phyloP scores from a whole-genome alignment of 306 rosid genomes.

The Morella rubra region DNA sequence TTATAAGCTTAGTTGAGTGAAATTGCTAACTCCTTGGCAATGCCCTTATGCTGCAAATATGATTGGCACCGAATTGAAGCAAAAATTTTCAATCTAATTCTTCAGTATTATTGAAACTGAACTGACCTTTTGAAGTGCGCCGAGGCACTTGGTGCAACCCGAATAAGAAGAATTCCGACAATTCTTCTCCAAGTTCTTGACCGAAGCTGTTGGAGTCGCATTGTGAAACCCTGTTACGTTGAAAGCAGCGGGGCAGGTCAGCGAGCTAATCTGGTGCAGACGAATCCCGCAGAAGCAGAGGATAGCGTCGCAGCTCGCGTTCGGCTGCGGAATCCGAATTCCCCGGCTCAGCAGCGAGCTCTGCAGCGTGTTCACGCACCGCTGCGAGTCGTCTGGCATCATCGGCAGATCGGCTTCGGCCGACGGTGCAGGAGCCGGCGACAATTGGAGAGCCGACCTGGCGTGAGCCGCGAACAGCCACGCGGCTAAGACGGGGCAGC shows the following conservation, averaged over 20 bases:
- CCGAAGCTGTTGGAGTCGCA: slow-evolving; percentile 81
- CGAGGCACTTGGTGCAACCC: slow-evolving; percentile 88
- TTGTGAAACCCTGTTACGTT: slow-evolving; percentile 55
- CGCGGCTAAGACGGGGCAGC: slow-evolving; percentile 95
- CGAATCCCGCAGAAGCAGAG: slow-evolving; percentile 92
- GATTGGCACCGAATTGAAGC: too few relatives aligned
- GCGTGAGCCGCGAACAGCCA: slow-evolving; percentile 99
- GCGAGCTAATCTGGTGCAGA: slow-evolving; percentile 80
- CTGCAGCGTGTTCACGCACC: slow-evolving; percentile 87
- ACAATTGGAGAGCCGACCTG: slow-evolving; percentile 61
- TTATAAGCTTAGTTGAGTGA: too few relatives aligned
- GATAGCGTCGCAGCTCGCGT: slow-evolving; percentile 84
- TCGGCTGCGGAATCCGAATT: slow-evolving; percentile 82
- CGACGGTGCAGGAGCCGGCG: slow-evolving; percentile 34
- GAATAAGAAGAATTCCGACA: slow-evolving; percentile 82
- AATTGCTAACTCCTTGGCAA: too few relatives aligned
- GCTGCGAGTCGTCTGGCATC: slow-evolving; percentile 98
- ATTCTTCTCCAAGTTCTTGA: slow-evolving; percentile 61
- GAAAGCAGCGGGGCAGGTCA: slow-evolving; percentile 82
- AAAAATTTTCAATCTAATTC: too few relatives aligned
- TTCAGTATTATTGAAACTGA: too few relatives aligned
- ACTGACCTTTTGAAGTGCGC: slow-evolving; percentile 75
- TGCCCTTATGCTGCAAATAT: too few relatives aligned
- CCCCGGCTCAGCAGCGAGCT: slow-evolving; percentile 59
- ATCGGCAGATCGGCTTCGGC: slow-evolving; percentile 59